phyloP scores from a whole-genome alignment of 2,329 filamentous ascomycete genomes.

The Pseudogymnoascus pannorum region DNA sequence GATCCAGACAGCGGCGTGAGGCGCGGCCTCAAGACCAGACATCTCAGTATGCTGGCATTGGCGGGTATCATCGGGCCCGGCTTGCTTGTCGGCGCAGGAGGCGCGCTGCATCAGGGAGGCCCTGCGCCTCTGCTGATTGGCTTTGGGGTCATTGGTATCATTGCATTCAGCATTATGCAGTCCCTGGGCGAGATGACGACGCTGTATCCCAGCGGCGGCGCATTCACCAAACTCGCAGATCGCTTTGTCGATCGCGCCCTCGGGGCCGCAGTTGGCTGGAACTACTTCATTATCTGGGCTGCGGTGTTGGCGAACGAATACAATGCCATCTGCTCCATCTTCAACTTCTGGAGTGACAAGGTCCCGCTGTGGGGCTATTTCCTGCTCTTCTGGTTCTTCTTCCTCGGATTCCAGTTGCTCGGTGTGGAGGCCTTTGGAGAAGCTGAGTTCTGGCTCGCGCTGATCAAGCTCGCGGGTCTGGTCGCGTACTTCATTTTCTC shows the following conservation, averaged over 20 bases:
- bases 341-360: slow-evolving; percentile 57
- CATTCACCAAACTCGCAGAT: slow-evolving; percentile 63
- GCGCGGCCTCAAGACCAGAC: slow-evolving; percentile 60
- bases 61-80: slow-evolving; percentile 58
- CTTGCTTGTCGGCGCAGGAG: slow-evolving; percentile 63
- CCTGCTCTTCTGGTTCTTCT: slow-evolving; percentile 66
- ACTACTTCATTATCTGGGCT: slow-evolving; percentile 63
- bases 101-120: slow-evolving; percentile 60
- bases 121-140: slow-evolving; percentile 67
- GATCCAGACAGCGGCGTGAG: slow-evolving; percentile 60
- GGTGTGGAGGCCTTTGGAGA: slow-evolving; percentile 71
- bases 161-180: slow-evolving; percentile 53
- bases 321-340: slow-evolving; percentile 59
- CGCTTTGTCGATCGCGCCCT: slow-evolving; percentile 66
- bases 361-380: slow-evolving; percentile 62
- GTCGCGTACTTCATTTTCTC: slow-evolving; percentile 68
- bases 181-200: slow-evolving; percentile 68
- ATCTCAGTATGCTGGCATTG: slow-evolving; percentile 47
- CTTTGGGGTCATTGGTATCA: slow-evolving; percentile 63
- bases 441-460: slow-evolving; percentile 68
- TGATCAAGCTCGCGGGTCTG: slow-evolving; percentile 63
- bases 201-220: slow-evolving; percentile 62
- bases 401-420: slow-evolving; percentile 61
- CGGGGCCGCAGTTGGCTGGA: slow-evolving; percentile 62
- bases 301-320: slow-evolving; percentile 63